These are phyloP conservation scores for Iris pallida DNA, from an alignment of 116 monocot species.

Conservation along the genomic window DNA sequence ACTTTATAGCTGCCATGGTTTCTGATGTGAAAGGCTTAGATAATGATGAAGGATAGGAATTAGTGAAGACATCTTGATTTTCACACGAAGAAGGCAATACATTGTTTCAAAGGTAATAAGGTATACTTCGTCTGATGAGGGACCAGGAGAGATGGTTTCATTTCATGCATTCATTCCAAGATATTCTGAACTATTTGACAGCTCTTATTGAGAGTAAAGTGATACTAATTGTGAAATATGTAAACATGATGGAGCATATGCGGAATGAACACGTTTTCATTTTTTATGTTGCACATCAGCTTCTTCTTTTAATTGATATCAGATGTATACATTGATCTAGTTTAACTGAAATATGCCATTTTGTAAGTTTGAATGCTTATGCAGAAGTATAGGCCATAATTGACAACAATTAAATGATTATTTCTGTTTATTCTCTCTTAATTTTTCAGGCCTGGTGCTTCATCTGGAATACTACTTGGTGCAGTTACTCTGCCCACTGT, in stretches of 20 bases:
- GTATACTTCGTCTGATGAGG: no score
- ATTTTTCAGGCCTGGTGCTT: constrained; percentile 43
- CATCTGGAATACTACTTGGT: constrained; percentile 85
- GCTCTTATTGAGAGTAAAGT: no score
- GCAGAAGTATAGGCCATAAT: neutral
- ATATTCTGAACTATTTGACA: no score
- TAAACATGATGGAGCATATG: neutral
- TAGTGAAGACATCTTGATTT: no score
- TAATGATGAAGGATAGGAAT: no score
- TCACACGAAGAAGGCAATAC: no score
- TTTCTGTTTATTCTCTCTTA: constrained; percentile 4
- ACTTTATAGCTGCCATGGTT: no score
- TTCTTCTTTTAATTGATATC: neutral
- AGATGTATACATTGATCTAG: neutral
- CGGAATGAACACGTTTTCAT: neutral
- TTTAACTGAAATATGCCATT: neutral
- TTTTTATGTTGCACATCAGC: neutral
- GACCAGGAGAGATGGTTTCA: no score
- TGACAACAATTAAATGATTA: neutral
- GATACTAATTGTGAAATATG: neutral
- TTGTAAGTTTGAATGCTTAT: neutral
- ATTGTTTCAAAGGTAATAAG: no score
- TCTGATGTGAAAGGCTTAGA: no score
- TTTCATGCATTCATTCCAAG: no score
- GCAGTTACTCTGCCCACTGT: constrained; percentile 72